These are phyloP conservation scores for Voacanga thouarsii DNA, from an alignment of 257 asterid species.

Conservation along the genomic window DNA sequence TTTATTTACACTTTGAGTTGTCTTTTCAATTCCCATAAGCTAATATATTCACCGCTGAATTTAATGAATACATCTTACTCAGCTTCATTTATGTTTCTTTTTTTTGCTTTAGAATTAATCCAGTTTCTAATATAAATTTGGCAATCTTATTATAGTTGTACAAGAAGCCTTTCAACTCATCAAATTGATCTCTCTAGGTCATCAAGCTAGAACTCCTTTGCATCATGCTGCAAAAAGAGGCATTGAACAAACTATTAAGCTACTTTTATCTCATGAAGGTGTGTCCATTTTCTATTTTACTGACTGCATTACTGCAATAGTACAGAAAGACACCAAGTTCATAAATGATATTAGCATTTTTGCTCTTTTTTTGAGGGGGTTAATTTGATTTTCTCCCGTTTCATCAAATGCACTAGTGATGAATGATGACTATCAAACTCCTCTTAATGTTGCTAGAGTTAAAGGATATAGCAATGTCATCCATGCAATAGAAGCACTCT, in stretches of 20 bases:
- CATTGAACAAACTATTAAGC: constrained; percentile 79
- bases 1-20: background rate
- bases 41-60: background rate
- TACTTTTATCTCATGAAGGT: constrained; percentile 94
- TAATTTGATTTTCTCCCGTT: constrained; percentile 17
- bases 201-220: constrained; percentile 86
- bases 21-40: background rate
- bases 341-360: background rate
- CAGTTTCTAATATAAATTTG: background rate
- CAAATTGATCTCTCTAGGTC: constrained; percentile 44
- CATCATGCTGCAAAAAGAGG: constrained; percentile 99
- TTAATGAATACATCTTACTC: background rate
- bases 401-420: constrained; percentile 82
- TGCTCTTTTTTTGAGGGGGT: background rate
- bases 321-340: background rate
- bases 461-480: constrained; percentile 82
- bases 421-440: constrained; percentile 91
- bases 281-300: constrained; percentile 7
- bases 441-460: constrained; percentile 87
- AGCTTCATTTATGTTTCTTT: background rate
- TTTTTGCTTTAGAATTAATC: background rate
- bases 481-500: constrained; percentile 78
- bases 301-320: background rate
- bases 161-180: constrained; percentile 1
- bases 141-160: background rate